Evolutionary conservation across 2,329 filamentous ascomycete species (phyloP).

Genomic region (Dactylellina drechsleri): DNA sequence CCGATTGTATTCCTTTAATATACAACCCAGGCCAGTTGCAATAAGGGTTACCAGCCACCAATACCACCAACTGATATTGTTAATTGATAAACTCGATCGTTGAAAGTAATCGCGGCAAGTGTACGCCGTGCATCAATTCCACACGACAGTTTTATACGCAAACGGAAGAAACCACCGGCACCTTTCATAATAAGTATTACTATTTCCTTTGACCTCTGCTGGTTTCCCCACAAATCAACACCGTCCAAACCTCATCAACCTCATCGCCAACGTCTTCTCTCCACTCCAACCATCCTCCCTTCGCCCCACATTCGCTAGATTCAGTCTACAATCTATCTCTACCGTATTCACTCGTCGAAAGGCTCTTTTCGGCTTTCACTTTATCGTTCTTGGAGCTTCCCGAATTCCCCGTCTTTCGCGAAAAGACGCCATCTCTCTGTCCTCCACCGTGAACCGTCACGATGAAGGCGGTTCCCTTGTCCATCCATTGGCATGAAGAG

Average conservation of each 20-base stretch:
- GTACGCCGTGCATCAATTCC: too few species aligned
- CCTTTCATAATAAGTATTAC: too few species aligned
- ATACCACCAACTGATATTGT: too few species aligned
- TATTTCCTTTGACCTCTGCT: too few species aligned
- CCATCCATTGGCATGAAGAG: slow-evolving; percentile 98
- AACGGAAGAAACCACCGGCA: too few species aligned
- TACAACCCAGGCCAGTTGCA: too few species aligned
- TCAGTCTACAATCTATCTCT: neutral
- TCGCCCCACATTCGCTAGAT: slow-evolving; percentile 3
- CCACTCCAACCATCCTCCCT: neutral
- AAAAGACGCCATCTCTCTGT: neutral
- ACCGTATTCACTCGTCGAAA: neutral
- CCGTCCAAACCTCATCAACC: neutral
- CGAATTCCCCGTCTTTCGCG: slow-evolving; percentile 54
- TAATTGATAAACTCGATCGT: too few species aligned
- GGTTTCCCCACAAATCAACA: too few species aligned
- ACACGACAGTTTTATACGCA: too few species aligned
- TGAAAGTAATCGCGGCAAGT: too few species aligned
- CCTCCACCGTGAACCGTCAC: slow-evolving; percentile 57
- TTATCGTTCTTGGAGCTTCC: slow-evolving; percentile 5
- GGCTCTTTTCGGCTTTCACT: neutral
- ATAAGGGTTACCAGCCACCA: too few species aligned
- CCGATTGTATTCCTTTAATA: too few species aligned
- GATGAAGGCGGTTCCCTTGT: slow-evolving; percentile 96
- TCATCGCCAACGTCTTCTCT: neutral